Evolutionary conservation across 2,329 filamentous ascomycete genomes (phyloP), one percentile per base, ranked within the genome.

Genomic region (Gyromitra esculenta): DNA sequence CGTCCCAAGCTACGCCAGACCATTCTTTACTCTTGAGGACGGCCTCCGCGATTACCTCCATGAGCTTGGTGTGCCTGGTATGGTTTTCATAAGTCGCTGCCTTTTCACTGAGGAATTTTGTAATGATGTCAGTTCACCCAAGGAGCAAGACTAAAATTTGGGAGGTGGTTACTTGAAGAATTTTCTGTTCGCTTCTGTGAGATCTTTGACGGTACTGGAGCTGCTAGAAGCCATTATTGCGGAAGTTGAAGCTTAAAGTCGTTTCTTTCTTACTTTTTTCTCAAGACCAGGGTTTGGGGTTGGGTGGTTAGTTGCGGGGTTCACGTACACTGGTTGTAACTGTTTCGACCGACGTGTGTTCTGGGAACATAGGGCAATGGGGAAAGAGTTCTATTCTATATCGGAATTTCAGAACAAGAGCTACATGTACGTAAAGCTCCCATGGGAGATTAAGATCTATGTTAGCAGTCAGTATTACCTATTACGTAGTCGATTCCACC

Each of bases 1-100:
- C 78, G 31, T 74, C 70, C 71, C 71, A 77, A 18, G 39, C 50
- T 35, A 74, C 50, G n/a, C 75, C 71, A 54, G 71, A 75, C 75
- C 75, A 77, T 31, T 48, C 71, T 35, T 65, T 68, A 5, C 57
- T 52, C 9, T 15, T 48, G 4, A 77, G 37, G 13, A 77, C 31
- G 4, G 65, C 54, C 11, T 75, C 71, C 41, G 57, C 75, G 18
- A 77, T 37, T 5, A 45, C 50, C 43, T 56, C 31, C 45, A 60
- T 37, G 25, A 75, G 39, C n/a, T 41, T 59, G 7, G 71, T 64
- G 39, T 59, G 50, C 45, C 31, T 25, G 39, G 21, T 43, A 35
- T 50, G 31, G 18, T 13, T 43, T 9, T 75, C 65, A 15, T 77
- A 77, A 18, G 5, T 39, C 25, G 41, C 65, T 13, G 75, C 75